Base-by-base conservation (phyloP, 805 yeast species). In the Jamesozyma lodderae region DNA sequence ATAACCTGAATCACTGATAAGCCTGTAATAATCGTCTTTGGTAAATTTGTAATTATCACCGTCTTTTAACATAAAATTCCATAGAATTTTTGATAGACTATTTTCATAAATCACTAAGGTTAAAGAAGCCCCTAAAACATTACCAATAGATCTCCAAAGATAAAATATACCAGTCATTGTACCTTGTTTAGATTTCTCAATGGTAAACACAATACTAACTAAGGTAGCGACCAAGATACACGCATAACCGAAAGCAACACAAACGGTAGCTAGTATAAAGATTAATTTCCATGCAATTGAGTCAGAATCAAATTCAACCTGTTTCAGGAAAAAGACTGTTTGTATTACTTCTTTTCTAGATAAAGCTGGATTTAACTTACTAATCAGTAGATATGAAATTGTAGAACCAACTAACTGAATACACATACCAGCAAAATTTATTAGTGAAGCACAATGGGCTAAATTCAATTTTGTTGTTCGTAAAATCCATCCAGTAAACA, bases 181-280 rank as follows among this genome's bases (percentile, higher is more conserved):
- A 11, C 73, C 74, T 49, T 70, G 76, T 40, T 66, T 62, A 20
- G 67, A 61, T 37, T 59, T 53, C 5, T 71, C 71, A 22, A 68
- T 67, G 15, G 63, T 58, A 34, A 65, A 70, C 13, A 70, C 70
- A 26, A 67, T 69, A 36, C 69, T 55, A 0, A 82, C 79, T 27
- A 78, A 69, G 0, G 85, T 79, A 31, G 81, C 60, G 50, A 78
- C 72, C 8, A 73, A 59, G 1, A 81, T 53, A 47, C 72, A 73
- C 0, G 77, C 73, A 41, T 69, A 61, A 2, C 78, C 75, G 10
- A 75, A 72, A 4, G 72, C 59, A 4, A 67, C 46, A 11, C 67
- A 55, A 14, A 73, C 44, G 1, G 64, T 48, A 29, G 61, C 46
- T 4, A 56, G 14, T 3, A 55, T 42, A 8, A 55, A 53, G 3